These are phyloP conservation scores for Teunomyces funiuensis DNA, from an alignment of 805 yeast species.

Conservation along the genomic window DNA sequence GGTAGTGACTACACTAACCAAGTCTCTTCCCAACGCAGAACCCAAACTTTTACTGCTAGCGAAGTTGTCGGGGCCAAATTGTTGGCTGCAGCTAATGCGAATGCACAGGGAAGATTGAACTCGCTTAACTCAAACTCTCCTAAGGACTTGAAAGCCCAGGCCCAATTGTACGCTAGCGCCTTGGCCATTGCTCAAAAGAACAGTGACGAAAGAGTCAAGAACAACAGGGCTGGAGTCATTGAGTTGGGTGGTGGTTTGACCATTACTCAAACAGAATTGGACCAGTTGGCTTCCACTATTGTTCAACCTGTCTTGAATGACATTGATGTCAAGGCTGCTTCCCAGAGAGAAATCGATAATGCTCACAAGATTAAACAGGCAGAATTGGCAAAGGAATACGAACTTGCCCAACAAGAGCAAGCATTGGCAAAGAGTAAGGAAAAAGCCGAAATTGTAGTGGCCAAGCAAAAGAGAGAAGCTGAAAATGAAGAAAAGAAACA, in stretches of 20 bases:
- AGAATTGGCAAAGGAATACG: slow-evolving; percentile 34
- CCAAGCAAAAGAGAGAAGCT: slow-evolving; percentile 32
- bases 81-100: slow-evolving; percentile 47
- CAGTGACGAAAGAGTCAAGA: slow-evolving; percentile 52
- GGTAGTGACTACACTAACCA: slow-evolving; percentile 28
- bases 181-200: slow-evolving; percentile 72
- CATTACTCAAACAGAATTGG: slow-evolving; percentile 73
- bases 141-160: slow-evolving; percentile 41
- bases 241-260: slow-evolving; percentile 87
- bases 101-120: slow-evolving; percentile 44
- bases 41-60: slow-evolving; percentile 38
- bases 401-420: slow-evolving; percentile 30
- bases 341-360: slow-evolving; percentile 57
- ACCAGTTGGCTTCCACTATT: slow-evolving; percentile 72
- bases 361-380: slow-evolving; percentile 32
- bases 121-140: slow-evolving; percentile 27
- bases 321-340: slow-evolving; percentile 64
- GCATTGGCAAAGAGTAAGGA: slow-evolving; percentile 29
- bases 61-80: slow-evolving; percentile 48
- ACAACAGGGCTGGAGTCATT: slow-evolving; percentile 53
- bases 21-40: slow-evolving; percentile 26
- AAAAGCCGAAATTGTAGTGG: slow-evolving; percentile 35
- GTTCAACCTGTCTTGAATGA: slow-evolving; percentile 83
- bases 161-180: slow-evolving; percentile 69
- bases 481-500: slow-evolving; percentile 33